Evolutionary conservation across 768 basidiomycete species (phyloP), one percentile per base, ranked within the genome.

Genomic region (Lactarius tabidus): DNA sequence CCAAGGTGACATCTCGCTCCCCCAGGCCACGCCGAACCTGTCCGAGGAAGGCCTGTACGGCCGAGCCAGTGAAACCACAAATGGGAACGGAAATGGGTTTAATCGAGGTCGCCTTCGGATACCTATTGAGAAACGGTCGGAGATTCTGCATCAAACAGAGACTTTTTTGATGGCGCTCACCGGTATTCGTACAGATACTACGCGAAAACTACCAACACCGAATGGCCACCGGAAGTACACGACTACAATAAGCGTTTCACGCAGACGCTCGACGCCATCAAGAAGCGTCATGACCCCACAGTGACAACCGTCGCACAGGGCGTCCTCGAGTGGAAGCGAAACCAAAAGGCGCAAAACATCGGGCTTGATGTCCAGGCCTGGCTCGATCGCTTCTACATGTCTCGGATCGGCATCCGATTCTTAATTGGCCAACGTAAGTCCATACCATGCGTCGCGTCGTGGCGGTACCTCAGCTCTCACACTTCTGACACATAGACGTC

Each of bases 291-390:
- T 76, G 96, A 98, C 72, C 96, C 96, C 0, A 98, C 97, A 0
- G 97, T 98, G 9, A 95, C 96, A 7, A 97, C 95, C 9, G 91
- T 98, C 63, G 94, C 93, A 0, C 95, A 96, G 76, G 96, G 96
- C 56, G 91, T 99, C 5, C 80, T 98, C 65, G 96, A 99, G 74
- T 98, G 95, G 95, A 98, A 98, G 74, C 82, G 86, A 38, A 81
- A 79, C 64, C 85, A 85, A 73, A 86, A 88, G 54, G 82, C 84
- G 17, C 82, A 79, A 38, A 81, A 85, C 57, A 93, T 94, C 57
- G 91, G 90, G 18, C 79, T 88, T 41, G 93, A 95, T 70, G 90
- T 99, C 59, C 96, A 98, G 75, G 86, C 88, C 29, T 98, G 95
- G 92, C 78, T 99, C 69, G 97, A 98, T 76, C 82, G 97, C 45